Conservation (phyloP, 1,284 basidiomycete genomes). For the Ceratobasidium theobromae region DNA sequence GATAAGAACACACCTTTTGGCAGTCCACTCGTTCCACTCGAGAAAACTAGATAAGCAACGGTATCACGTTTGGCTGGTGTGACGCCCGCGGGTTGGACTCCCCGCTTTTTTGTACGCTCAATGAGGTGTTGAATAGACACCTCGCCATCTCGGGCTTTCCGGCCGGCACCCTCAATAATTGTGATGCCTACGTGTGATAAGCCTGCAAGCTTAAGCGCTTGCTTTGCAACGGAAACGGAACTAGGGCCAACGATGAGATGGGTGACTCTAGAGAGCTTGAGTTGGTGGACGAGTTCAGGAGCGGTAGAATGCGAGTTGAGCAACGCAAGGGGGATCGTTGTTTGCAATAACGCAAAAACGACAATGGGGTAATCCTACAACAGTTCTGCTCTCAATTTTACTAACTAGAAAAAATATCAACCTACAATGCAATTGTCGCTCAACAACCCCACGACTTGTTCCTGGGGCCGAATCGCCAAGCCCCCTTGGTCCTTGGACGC, state of each 20-base stretch:
- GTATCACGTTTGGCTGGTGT: conserved; percentile 56
- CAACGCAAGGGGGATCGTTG: conserved; percentile 61
- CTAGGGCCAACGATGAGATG: conserved; percentile 62
- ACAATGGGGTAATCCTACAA: conserved; percentile 64
- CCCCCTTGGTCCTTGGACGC: conserved; percentile 15
- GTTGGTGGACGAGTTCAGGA: conserved; percentile 62
- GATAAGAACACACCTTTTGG: conserved; percentile 61
- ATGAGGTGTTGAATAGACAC: conserved; percentile 12
- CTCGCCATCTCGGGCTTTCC: conserved; percentile 10
- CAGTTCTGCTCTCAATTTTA: background rate
- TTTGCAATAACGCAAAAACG: conserved; percentile 56
- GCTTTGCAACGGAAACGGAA: conserved; percentile 52
- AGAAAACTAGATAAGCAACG: conserved; percentile 70
- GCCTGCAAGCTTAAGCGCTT: conserved; percentile 55
- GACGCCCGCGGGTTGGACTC: conserved; percentile 38
- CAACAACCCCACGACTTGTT: conserved; percentile 13
- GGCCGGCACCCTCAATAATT: conserved; percentile 50
- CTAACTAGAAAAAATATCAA: conserved; percentile 23
- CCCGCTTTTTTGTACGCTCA: conserved; percentile 8
- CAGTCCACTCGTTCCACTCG: conserved; percentile 73
- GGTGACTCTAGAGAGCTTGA: conserved; percentile 57
- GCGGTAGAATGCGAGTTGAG: conserved; percentile 66
- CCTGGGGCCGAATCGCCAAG: background rate
- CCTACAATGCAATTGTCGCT: conserved; percentile 67
- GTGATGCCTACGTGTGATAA: conserved; percentile 56